Percentiles rank a stretch among this genome's conserved stretches.
phyloP scores from a whole-genome alignment of 2,329 filamentous ascomycete genomes.

The Cordyceps farinosa region DNA sequence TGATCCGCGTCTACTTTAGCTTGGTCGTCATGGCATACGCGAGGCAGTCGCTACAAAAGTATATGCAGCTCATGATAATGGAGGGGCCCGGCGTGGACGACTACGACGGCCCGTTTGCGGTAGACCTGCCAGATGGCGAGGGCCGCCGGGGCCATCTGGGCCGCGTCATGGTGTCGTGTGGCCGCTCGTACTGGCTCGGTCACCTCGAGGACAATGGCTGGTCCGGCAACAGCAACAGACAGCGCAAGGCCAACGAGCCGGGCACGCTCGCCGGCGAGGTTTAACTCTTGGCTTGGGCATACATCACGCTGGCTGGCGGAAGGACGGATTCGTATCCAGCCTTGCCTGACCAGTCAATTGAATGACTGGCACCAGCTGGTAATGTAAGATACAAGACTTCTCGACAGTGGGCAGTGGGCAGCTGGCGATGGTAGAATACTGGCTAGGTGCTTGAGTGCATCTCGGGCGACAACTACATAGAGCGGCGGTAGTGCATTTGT shows the following conservation, averaged over 20 bases:
- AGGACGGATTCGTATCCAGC: not conserved
- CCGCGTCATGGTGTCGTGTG: slow-evolving; percentile 71
- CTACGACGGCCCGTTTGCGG: slow-evolving; percentile 64
- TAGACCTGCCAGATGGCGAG: slow-evolving; percentile 66
- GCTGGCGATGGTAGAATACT: not conserved
- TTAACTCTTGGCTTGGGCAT: slow-evolving; percentile 14
- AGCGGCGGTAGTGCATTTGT: not conserved
- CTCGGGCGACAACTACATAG: not conserved
- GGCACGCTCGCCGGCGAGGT: slow-evolving; percentile 34
- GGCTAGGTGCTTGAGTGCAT: not conserved
- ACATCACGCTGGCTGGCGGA: not conserved
- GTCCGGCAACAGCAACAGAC: slow-evolving; percentile 53
- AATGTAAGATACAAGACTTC: not conserved
- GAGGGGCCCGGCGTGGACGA: slow-evolving; percentile 45
- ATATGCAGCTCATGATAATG: slow-evolving; percentile 48
- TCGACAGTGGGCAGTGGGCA: not conserved
- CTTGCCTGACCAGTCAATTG: no score
- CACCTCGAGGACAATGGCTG: slow-evolving; percentile 64
- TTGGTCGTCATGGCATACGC: slow-evolving; percentile 82
- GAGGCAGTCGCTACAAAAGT: slow-evolving; percentile 68
- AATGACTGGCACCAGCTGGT: not conserved
- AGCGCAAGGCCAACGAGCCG: slow-evolving; percentile 51
- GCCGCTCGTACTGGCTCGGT: slow-evolving; percentile 78
- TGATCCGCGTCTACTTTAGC: slow-evolving; percentile 77
- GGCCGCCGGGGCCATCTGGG: slow-evolving; percentile 78